phyloP scores from a whole-genome alignment of 2,329 filamentous ascomycete genomes.

The Lasiodiplodia citricola region DNA sequence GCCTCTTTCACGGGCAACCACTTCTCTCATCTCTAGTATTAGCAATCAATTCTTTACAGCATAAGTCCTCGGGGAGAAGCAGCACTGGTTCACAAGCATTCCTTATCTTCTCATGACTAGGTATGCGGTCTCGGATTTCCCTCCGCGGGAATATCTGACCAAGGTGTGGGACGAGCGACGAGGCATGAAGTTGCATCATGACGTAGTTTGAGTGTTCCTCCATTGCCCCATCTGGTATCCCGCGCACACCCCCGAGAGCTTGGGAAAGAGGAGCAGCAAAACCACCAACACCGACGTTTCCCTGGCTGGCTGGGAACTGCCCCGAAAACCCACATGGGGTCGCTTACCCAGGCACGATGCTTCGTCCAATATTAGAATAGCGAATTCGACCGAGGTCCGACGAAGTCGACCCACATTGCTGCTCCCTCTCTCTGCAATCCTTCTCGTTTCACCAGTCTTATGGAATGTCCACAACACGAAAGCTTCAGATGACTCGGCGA shows the following conservation, averaged over 20 bases:
- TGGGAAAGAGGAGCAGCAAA: neutral
- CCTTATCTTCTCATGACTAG: neutral
- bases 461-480: neutral
- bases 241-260: neutral
- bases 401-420: neutral
- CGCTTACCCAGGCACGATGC: neutral
- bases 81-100: neutral
- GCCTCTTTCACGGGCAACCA: neutral
- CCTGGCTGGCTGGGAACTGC: neutral
- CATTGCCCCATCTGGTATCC: neutral
- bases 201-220: neutral
- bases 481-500: neutral
- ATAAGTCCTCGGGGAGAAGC: neutral
- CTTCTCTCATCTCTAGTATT: neutral
- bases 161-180: neutral
- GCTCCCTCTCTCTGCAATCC: neutral
- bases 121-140: neutral
- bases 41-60: neutral
- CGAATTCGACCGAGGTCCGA: neutral
- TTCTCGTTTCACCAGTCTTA: neutral
- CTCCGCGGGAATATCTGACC: neutral
- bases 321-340: neutral
- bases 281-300: neutral
- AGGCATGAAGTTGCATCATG: neutral
- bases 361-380: neutral